Evolutionary conservation across 1,284 basidiomycete genomes (phyloP).

Genomic region (Coriolopsis trogii): DNA sequence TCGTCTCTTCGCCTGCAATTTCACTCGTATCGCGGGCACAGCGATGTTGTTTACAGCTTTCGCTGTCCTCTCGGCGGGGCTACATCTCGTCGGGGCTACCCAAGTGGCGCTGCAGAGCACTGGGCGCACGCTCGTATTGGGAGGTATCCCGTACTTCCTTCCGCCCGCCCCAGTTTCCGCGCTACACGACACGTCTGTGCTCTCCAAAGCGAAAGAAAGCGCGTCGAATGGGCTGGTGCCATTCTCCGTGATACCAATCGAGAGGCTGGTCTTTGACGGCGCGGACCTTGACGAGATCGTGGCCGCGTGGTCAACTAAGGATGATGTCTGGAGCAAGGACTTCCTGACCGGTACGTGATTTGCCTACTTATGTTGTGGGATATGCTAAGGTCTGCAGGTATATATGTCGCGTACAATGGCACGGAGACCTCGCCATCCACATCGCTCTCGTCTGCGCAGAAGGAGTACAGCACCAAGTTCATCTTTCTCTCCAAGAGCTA

Average conservation of each 20-base stretch:
- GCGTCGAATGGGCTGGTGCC: conserved; percentile 23
- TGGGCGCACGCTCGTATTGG: conserved; percentile 29
- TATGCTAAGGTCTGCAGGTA: conserved; percentile 20
- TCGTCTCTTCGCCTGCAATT: no score
- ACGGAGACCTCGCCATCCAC: conserved; percentile 10
- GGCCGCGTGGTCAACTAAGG: conserved; percentile 20
- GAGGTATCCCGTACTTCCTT: conserved; percentile 30
- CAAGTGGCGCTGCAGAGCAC: conserved; percentile 16
- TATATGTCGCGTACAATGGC: conserved; percentile 30
- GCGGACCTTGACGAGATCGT: conserved; percentile 22
- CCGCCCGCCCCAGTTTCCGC: conserved; percentile 30
- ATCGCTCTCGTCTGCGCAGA: conserved; percentile 13
- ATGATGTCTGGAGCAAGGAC: conserved; percentile 33
- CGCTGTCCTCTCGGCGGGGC: no score
- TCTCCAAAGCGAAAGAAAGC: neutral
- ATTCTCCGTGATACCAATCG: conserved; percentile 31
- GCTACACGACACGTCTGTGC: conserved; percentile 16
- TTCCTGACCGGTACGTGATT: conserved; percentile 30
- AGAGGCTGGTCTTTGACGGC: conserved; percentile 19
- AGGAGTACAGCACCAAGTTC: conserved; percentile 22
- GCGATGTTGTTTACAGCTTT: no score
- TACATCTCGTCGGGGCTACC: conserved; percentile 3
- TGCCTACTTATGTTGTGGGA: neutral
- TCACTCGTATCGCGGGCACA: no score
- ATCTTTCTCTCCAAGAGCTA: conserved; percentile 24